A percentile compares a stretch with the other conserved stretches of the same genome.
These are phyloP conservation scores for Cicer judaicum DNA, from an alignment of 306 rosid species.

Conservation along the genomic window DNA sequence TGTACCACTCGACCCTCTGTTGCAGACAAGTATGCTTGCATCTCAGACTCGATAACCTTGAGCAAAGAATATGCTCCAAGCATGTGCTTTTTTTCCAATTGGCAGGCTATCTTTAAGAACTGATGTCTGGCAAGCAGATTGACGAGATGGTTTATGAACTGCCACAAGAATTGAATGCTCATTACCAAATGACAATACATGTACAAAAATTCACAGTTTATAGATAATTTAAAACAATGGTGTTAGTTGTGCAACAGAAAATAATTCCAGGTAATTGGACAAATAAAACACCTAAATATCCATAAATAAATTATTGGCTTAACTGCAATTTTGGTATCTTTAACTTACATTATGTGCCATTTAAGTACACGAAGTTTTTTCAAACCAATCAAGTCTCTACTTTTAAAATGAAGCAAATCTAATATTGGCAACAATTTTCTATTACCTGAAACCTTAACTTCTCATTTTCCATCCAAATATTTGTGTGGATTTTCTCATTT, in stretches of 20 bases:
- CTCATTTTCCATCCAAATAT: not conserved
- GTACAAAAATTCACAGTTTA: slow-evolving; percentile 34
- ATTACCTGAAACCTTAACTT: not conserved
- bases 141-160: slow-evolving; percentile 96
- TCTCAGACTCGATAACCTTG: slow-evolving; percentile 91
- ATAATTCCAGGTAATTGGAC: slow-evolving; percentile 33
- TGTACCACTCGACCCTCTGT: slow-evolving; percentile 93
- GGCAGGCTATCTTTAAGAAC: slow-evolving; percentile 90
- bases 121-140: slow-evolving; percentile 96
- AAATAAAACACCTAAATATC: slow-evolving; percentile 21
- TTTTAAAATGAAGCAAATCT: not conserved
- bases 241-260: not conserved
- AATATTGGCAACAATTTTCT: not conserved
- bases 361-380: not conserved
- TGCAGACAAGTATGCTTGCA: slow-evolving; percentile 84
- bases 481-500: not conserved
- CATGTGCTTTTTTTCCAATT: slow-evolving; percentile 91
- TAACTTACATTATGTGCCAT: not conserved
- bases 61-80: slow-evolving; percentile 94
- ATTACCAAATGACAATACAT: slow-evolving; percentile 35
- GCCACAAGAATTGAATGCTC: slow-evolving; percentile 46
- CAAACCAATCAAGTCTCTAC: not conserved
- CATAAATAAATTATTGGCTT: not conserved
- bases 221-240: slow-evolving; percentile 27
- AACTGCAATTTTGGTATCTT: not conserved